Conservation (phyloP, 2,329 filamentous ascomycete genomes). For the Domatiomyces globalis region DNA sequence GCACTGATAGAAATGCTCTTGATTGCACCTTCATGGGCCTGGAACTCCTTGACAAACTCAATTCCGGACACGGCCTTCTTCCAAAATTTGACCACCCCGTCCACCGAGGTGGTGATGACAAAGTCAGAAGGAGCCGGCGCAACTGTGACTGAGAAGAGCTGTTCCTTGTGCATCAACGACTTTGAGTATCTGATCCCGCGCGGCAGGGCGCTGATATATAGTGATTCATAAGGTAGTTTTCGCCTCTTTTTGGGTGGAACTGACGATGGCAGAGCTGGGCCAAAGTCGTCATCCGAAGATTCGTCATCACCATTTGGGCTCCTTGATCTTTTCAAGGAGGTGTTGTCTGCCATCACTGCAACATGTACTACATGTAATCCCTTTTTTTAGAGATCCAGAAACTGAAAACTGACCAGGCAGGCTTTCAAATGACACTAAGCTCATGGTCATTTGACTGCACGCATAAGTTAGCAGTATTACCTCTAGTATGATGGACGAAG, state of each 20-base stretch:
- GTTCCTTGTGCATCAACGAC: conserved; percentile 97
- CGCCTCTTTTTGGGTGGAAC: conserved; percentile 79
- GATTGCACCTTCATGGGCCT: conserved; percentile 76
- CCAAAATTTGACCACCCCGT: conserved; percentile 99
- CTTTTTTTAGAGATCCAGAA: background rate
- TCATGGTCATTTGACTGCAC: no score
- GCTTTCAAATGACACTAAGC: background rate
- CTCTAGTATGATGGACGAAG: no score
- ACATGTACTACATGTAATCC: background rate
- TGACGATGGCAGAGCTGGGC: conserved; percentile 74
- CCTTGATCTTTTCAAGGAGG: conserved; percentile 8
- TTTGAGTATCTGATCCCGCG: conserved; percentile 72
- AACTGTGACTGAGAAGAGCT: conserved; percentile 73
- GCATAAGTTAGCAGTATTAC: no score
- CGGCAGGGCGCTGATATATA: conserved; percentile 83
- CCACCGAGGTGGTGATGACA: conserved; percentile 79
- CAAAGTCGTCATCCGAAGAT: conserved; percentile 75
- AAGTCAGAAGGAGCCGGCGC: conserved; percentile 79
- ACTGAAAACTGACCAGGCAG: background rate
- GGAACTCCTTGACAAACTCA: conserved; percentile 97
- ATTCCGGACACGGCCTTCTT: conserved; percentile 84
- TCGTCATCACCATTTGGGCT: conserved; percentile 23
- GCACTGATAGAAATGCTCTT: conserved; percentile 69
- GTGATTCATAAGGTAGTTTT: conserved; percentile 83
- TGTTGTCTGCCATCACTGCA: conserved; percentile 6